Percentiles rank a stretch among this genome's conserved stretches.
phyloP scores from a whole-genome alignment of 2,329 filamentous ascomycete species.

The Sporothrix humicola region DNA sequence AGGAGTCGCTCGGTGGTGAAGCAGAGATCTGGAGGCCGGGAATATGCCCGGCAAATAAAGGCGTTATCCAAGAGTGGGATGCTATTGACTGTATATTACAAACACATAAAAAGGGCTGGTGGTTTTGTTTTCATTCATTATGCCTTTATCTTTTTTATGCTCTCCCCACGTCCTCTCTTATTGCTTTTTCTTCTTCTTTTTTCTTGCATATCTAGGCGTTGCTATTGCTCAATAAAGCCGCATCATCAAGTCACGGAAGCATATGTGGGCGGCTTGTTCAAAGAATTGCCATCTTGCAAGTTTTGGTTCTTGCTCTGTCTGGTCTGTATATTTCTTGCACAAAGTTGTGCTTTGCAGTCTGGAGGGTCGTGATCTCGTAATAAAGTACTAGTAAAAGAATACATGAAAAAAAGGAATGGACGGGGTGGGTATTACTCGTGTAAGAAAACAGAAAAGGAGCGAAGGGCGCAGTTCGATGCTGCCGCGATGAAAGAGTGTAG shows the following conservation, averaged over 20 bases:
- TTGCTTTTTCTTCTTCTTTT: background rate
- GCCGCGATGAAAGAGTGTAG: background rate
- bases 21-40: background rate
- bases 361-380: slow-evolving; percentile 26
- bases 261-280: background rate
- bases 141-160: background rate
- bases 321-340: slow-evolving; percentile 16
- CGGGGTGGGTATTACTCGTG: background rate
- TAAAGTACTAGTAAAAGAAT: slow-evolving; percentile 16
- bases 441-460: slow-evolving; percentile 23
- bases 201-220: slow-evolving; percentile 3
- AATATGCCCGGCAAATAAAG: too few species aligned
- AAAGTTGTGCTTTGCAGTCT: slow-evolving; percentile 10
- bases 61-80: background rate
- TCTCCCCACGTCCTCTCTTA: background rate
- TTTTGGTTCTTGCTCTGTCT: background rate
- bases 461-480: background rate
- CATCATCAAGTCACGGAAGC: background rate
- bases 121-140: background rate
- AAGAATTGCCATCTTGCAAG: background rate
- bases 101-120: slow-evolving; percentile 9
- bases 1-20: background rate
- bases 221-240: too few species aligned
- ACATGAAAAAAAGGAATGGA: slow-evolving; percentile 28
- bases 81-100: slow-evolving; percentile 20